Conservation (phyloP, 768 basidiomycete genomes). For the Suillus occidentalis region DNA sequence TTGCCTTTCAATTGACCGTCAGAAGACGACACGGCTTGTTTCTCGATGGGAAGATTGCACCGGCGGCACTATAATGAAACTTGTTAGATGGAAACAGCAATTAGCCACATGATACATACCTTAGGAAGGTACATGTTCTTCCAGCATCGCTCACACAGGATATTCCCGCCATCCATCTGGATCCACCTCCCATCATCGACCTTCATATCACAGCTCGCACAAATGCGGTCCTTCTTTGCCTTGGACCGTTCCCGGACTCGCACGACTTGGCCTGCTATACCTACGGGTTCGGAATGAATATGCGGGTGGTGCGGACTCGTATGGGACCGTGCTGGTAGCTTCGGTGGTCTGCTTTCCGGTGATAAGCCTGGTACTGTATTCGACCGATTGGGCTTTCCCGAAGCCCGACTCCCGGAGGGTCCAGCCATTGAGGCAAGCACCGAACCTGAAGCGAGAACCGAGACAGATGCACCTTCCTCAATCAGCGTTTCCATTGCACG, state of each 20-base stretch:
- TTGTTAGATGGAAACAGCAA: conserved; percentile 1
- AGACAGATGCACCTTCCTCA: conserved; percentile 41
- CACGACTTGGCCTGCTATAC: conserved; percentile 26
- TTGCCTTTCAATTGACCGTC: conserved; percentile 97
- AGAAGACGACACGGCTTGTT: conserved; percentile 83
- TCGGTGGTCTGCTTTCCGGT: conserved; percentile 47
- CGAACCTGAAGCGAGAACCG: conserved; percentile 35
- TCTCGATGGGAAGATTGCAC: conserved; percentile 86
- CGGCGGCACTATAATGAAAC: conserved; percentile 67
- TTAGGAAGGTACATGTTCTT: conserved; percentile 96
- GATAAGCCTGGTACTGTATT: conserved; percentile 52
- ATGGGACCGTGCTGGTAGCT: conserved; percentile 55
- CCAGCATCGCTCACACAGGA: conserved; percentile 91
- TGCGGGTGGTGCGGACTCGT: conserved; percentile 46
- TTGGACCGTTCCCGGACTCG: conserved; percentile 34
- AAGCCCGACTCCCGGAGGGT: conserved; percentile 15
- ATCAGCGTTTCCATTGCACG: conserved; percentile 53
- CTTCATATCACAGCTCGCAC: conserved; percentile 64
- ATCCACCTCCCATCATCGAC: conserved; percentile 87
- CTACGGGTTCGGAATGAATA: conserved; percentile 30
- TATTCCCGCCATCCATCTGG: conserved; percentile 67
- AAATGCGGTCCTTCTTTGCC: conserved; percentile 40
- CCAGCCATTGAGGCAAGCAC: conserved; percentile 32
- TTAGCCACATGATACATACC: conserved; percentile 41
- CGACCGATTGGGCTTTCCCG: conserved; percentile 41